Conservation (phyloP, 495 filamentous ascomycete species). For the Tuber melanosporum region DNA sequence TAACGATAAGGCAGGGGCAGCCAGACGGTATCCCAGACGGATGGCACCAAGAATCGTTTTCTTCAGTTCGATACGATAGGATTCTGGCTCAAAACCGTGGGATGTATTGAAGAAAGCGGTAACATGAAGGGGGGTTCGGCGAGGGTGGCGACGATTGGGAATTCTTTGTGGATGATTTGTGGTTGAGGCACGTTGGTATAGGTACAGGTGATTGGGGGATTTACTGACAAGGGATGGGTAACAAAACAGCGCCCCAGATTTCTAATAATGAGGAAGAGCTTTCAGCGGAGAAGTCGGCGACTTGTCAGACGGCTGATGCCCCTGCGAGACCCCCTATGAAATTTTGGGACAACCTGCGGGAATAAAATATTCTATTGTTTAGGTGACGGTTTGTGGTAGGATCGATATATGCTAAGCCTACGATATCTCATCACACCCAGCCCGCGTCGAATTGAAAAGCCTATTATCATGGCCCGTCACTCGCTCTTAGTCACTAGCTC, state of each 20-base stretch:
- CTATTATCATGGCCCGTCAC: background rate
- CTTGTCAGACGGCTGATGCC: background rate
- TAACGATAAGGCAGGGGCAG: background rate
- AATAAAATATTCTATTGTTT: background rate
- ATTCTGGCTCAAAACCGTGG: conserved; percentile 34
- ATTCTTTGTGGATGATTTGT: conserved; percentile 44
- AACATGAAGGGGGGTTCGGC: conserved; percentile 36
- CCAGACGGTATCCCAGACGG: conserved; percentile 16
- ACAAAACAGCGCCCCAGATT: background rate
- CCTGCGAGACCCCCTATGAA: background rate
- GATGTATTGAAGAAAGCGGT: conserved; percentile 33
- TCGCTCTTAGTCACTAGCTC: background rate
- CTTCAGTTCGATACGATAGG: conserved; percentile 35
- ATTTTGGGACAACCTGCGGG: background rate
- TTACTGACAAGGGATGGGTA: conserved; percentile 6
- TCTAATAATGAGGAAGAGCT: background rate
- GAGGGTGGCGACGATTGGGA: conserved; percentile 40
- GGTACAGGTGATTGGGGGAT: conserved; percentile 1
- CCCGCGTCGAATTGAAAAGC: background rate
- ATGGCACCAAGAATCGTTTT: conserved; percentile 19
- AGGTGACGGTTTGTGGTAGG: background rate
- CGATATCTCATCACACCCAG: background rate
- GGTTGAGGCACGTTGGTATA: conserved; percentile 22
- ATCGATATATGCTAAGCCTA: background rate
- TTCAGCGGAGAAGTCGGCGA: background rate